Percentiles rank a stretch among this genome's conserved stretches.
phyloP scores from a whole-genome alignment of 2,329 filamentous ascomycete species.

The Capronia coronata region DNA sequence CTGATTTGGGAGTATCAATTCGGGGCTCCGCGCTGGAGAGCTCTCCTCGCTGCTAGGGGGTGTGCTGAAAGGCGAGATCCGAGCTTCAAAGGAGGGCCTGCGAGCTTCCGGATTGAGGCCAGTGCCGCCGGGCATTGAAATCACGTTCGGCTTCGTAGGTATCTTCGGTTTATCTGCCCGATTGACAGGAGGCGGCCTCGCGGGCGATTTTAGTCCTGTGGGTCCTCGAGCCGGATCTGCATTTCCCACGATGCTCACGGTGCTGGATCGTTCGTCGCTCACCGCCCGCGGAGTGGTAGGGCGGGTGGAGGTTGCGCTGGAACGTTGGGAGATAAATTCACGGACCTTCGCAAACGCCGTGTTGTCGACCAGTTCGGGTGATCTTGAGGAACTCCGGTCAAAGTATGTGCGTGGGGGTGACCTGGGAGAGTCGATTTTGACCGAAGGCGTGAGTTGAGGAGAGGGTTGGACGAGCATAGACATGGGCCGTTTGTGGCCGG shows the following conservation, averaged over 20 bases:
- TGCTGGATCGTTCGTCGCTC: slow-evolving; percentile 9
- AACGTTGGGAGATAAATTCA: slow-evolving; percentile 26
- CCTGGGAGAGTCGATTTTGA: slow-evolving; percentile 41
- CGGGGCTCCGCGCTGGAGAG: slow-evolving; percentile 32
- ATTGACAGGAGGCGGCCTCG: slow-evolving; percentile 63
- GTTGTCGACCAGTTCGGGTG: slow-evolving; percentile 25
- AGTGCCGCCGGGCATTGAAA: slow-evolving; percentile 25
- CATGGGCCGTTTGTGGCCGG: slow-evolving; percentile 51
- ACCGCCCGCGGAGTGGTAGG: slow-evolving; percentile 17
- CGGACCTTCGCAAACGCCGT: slow-evolving; percentile 24
- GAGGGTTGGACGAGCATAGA: slow-evolving; percentile 40
- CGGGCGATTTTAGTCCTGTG: slow-evolving; percentile 11
- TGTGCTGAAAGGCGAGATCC: slow-evolving; percentile 75
- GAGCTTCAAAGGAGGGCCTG: slow-evolving; percentile 40
- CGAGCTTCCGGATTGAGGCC: slow-evolving; percentile 30
- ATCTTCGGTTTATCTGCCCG: slow-evolving; percentile 71
- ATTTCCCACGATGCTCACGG: neutral
- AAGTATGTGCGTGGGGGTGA: slow-evolving; percentile 36
- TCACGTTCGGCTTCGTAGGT: slow-evolving; percentile 40
- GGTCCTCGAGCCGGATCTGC: neutral
- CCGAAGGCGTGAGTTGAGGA: slow-evolving; percentile 38
- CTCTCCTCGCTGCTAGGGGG: slow-evolving; percentile 68
- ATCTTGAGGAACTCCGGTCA: slow-evolving; percentile 24
- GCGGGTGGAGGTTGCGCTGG: slow-evolving; percentile 28
- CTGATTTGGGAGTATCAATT: neutral